Evolutionary conservation across 2,329 filamentous ascomycete species (phyloP).

Genomic region (Botryosphaeria dothidea): DNA sequence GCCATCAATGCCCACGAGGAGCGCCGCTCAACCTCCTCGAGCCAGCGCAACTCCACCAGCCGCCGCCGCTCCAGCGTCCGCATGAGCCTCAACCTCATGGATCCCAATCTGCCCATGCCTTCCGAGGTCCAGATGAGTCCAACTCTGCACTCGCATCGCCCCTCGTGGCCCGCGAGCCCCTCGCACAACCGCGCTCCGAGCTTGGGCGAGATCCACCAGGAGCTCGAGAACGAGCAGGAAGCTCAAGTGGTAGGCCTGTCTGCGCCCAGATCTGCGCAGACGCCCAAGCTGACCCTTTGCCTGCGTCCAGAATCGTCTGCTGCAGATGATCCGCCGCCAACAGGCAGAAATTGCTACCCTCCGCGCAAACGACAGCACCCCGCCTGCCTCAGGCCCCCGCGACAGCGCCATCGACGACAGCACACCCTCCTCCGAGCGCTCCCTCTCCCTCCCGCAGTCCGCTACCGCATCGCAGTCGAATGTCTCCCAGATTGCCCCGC

Average conservation of each 20-base stretch:
- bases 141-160: slow-evolving; percentile 27
- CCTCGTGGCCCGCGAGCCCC: slow-evolving; percentile 51
- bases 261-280: not conserved
- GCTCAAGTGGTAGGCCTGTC: slow-evolving; percentile 65
- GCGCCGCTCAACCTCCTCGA: slow-evolving; percentile 56
- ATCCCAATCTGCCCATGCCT: slow-evolving; percentile 66
- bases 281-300: not conserved
- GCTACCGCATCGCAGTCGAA: slow-evolving; percentile 33
- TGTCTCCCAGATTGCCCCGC: slow-evolving; percentile 44
- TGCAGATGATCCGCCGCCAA: slow-evolving; percentile 75
- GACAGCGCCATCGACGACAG: slow-evolving; percentile 50
- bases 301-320: slow-evolving; percentile 64
- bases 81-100: slow-evolving; percentile 73
- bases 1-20: slow-evolving; percentile 75
- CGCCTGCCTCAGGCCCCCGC: slow-evolving; percentile 31
- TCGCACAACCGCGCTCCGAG: slow-evolving; percentile 69
- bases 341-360: slow-evolving; percentile 69
- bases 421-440: slow-evolving; percentile 50
- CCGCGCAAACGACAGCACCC: slow-evolving; percentile 35
- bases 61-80: slow-evolving; percentile 69
- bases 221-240: slow-evolving; percentile 77
- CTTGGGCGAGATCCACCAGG: slow-evolving; percentile 75
- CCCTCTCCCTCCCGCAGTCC: slow-evolving; percentile 46
- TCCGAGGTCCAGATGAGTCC: slow-evolving; percentile 65
- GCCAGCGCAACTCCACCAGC: slow-evolving; percentile 40